A percentile compares a stretch with the other conserved stretches of the same genome.
Evolutionary conservation across 768 basidiomycete genomes (phyloP).

Genomic region (Holtermannia corniformis): DNA sequence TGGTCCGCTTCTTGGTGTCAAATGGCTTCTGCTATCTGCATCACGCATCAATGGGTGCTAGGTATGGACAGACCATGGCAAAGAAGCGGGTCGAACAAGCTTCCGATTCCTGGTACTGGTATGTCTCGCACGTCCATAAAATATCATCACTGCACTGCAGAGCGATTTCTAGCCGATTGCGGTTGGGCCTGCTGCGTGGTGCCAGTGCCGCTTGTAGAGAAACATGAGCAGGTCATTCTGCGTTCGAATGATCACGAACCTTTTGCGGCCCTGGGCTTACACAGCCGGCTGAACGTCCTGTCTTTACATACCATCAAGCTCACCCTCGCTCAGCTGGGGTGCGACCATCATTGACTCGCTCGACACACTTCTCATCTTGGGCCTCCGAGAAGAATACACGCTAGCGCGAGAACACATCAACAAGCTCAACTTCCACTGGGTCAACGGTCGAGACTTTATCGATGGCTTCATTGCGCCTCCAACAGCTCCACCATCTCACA

Average conservation of each 20-base stretch:
- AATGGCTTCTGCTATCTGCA: too few species aligned
- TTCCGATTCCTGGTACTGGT: too few species aligned
- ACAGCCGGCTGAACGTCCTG: background rate
- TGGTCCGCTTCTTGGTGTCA: too few species aligned
- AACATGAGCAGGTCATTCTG: background rate
- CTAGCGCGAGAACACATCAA: constrained; percentile 37
- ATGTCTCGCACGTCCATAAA: too few species aligned
- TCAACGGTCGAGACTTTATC: constrained; percentile 33
- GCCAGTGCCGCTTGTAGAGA: background rate
- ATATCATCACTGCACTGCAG: too few species aligned
- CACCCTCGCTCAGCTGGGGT: constrained; percentile 29
- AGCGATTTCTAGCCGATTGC: background rate
- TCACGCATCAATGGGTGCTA: too few species aligned
- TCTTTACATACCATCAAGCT: too few species aligned
- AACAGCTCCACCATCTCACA: background rate
- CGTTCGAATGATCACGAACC: background rate
- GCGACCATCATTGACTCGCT: constrained; percentile 39
- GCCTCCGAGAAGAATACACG: constrained; percentile 37
- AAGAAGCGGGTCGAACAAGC: too few species aligned
- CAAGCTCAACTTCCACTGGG: constrained; percentile 36
- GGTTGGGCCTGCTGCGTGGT: background rate
- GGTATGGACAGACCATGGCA: too few species aligned
- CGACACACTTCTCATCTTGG: constrained; percentile 38
- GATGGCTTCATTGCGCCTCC: constrained; percentile 11
- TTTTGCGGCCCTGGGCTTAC: too few species aligned